A percentile compares a stretch with the other conserved stretches of the same genome.
Evolutionary conservation across 2,329 filamentous ascomycete species (phyloP).

Genomic region (Drechslerella dactyloides): DNA sequence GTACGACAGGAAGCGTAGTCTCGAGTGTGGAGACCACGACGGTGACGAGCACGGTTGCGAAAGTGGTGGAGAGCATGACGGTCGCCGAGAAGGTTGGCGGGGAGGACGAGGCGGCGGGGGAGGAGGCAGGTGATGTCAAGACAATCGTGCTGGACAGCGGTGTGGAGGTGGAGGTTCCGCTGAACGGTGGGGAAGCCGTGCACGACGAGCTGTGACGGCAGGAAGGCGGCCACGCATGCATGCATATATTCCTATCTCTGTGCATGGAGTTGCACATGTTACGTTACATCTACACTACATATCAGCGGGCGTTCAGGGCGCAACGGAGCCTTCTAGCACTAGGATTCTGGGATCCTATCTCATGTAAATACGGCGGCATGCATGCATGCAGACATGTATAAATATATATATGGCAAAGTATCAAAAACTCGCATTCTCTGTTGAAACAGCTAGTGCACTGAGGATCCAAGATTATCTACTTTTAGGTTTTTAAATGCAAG

Average conservation of each 20-base stretch:
- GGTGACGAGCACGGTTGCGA: conserved; percentile 62
- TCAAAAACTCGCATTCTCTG: conserved; percentile 3
- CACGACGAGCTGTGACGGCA: conserved; percentile 50
- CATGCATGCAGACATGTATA: no score
- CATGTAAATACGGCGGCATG: no score
- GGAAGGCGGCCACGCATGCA: conserved; percentile 6
- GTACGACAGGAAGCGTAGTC: conserved; percentile 51
- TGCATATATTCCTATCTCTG: conserved; percentile 10
- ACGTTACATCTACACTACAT: conserved; percentile 6
- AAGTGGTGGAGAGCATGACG: conserved; percentile 66
- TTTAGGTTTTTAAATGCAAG: background rate
- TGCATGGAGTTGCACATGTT: background rate
- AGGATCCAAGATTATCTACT: no score
- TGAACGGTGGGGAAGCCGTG: conserved; percentile 46
- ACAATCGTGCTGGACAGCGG: conserved; percentile 40
- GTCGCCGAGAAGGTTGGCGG: conserved; percentile 55
- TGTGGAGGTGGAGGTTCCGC: conserved; percentile 54
- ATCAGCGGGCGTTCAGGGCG: background rate
- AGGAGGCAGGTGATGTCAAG: conserved; percentile 27
- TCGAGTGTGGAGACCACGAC: conserved; percentile 52
- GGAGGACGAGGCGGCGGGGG: conserved; percentile 50
- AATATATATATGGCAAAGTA: background rate
- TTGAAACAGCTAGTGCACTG: background rate
- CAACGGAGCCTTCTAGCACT: no score
- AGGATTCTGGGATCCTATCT: no score